Base-by-base conservation (phyloP, 352 stramenopile genomes). In the Pythium vanterpoolii region DNA sequence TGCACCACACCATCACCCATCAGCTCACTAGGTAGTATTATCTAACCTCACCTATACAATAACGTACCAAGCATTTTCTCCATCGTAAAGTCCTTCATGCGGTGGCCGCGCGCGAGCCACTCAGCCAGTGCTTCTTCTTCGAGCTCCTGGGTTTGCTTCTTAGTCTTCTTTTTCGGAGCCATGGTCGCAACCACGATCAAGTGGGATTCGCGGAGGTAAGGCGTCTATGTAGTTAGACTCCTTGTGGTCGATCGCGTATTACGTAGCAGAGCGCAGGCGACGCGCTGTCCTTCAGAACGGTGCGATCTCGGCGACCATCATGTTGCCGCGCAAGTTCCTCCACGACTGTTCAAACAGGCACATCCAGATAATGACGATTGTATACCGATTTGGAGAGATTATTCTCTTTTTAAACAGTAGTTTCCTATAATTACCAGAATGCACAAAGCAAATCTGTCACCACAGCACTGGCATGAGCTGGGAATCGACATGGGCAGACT, bases 71-170 rank as follows among this genome's bases (percentile, higher is more conserved):
- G 60, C 81, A 93, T 93, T 63, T 90, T 90, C 3, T 77, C 76
- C 72, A 90, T 86, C 0, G 79, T 83, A 39, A 90, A 93, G 45
- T 91, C 83, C 44, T 78, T 73, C 26, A 79, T 71, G 5, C 66
- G 45, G 42, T 78, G 71, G 14, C 83, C 81, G 43, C 81, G 76
- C 31, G 76, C 64, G 39, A 93, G 71, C 83, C 83, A 93, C 57
- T 93, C 83, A 16, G 73, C 76, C 52, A 90, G 63, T 4, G 83
- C 83, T 47, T 93, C 83, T 59, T 90, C 76, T 48, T 83, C 69
- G 7, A 93, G 63, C 62, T 87, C 62, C 49, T 82, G 74, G 10
- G 74, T 65, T 26, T 72, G 52, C 19, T 66, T 42, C 40, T 65
- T 64, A 53, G 39, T 24, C 44, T 66, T 66, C 21, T 52, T 53